A percentile compares a stretch with the other conserved stretches of the same genome.
These are phyloP conservation scores for Thermoascus crustaceus DNA, from an alignment of 2,329 filamentous ascomycete genomes.

Conservation along the genomic window DNA sequence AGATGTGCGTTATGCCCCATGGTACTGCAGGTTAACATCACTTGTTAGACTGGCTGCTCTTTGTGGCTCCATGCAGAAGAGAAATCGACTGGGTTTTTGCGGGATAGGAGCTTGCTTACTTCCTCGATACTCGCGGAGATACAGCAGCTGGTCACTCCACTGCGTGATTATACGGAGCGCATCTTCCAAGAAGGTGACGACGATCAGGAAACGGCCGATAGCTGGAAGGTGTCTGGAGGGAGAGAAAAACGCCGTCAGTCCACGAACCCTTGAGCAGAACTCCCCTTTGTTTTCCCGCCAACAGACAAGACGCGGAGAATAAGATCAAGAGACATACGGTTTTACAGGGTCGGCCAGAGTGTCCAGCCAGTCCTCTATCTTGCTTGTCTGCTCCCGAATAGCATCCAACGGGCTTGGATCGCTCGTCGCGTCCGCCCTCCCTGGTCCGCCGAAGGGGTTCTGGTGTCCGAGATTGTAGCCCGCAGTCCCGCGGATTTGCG, in stretches of 20 bases:
- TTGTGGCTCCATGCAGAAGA: constrained; percentile 1
- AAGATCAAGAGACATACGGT: constrained; percentile 84
- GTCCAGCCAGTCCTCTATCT: constrained; percentile 92
- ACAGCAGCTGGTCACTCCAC: constrained; percentile 90
- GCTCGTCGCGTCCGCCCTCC: constrained; percentile 51
- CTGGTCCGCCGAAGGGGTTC: constrained; percentile 59
- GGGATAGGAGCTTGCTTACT: constrained; percentile 59
- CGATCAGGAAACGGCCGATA: constrained; percentile 93
- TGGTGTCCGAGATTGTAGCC: constrained; percentile 76
- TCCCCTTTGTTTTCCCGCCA: too few species aligned
- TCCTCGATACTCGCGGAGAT: constrained; percentile 83
- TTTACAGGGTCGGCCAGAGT: constrained; percentile 82
- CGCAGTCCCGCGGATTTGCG: constrained; percentile 57
- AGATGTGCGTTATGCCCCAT: constrained; percentile 78
- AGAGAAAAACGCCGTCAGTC: constrained; percentile 25
- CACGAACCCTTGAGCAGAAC: too few species aligned
- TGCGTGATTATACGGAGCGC: constrained; percentile 92
- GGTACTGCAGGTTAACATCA: constrained; percentile 56
- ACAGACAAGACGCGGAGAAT: constrained; percentile 2
- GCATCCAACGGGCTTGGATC: constrained; percentile 75
- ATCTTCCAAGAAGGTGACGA: constrained; percentile 97
- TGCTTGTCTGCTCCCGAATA: constrained; percentile 91
- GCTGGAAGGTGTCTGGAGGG: constrained; percentile 73
- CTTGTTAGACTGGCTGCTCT: background rate
- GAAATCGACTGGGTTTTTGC: constrained; percentile 3